These are phyloP conservation scores for Krasilnikovozyma curviuscula DNA, from an alignment of 768 basidiomycete genomes.

Conservation along the genomic window DNA sequence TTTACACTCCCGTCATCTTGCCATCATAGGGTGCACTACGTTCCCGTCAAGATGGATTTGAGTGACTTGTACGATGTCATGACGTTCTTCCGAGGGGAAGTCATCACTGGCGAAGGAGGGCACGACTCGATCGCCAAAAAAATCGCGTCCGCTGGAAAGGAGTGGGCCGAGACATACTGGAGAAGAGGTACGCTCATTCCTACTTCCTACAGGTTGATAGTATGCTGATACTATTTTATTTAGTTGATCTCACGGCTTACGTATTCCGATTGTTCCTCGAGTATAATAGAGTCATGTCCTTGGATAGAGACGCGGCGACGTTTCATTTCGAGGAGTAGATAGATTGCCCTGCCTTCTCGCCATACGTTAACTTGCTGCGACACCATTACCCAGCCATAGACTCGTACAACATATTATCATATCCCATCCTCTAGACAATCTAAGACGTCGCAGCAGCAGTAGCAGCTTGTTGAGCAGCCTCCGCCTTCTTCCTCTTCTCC, in stretches of 20 bases:
- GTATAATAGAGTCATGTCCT: conserved; percentile 7
- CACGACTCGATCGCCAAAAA: conserved; percentile 27
- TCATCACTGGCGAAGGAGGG: conserved; percentile 14
- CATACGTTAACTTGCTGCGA: too few relatives aligned
- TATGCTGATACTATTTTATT: neutral
- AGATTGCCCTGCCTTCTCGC: too few relatives aligned
- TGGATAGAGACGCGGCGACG: conserved; percentile 11
- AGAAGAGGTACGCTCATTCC: conserved; percentile 25
- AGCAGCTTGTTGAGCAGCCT: too few relatives aligned
- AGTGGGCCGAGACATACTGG: conserved; percentile 27
- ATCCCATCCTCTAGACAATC: too few relatives aligned
- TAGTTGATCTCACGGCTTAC: conserved; percentile 1
- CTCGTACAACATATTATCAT: too few relatives aligned
- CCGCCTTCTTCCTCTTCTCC: too few relatives aligned
- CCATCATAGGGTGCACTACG: too few relatives aligned
- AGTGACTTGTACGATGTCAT: conserved; percentile 29
- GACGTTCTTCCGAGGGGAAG: conserved; percentile 20
- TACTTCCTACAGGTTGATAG: conserved; percentile 20
- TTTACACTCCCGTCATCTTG: too few relatives aligned
- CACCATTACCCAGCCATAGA: too few relatives aligned
- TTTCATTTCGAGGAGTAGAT: conserved; percentile 11
- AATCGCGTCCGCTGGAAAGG: conserved; percentile 25
- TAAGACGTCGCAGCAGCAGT: too few relatives aligned
- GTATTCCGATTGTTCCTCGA: conserved; percentile 13
- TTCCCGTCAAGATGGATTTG: conserved; percentile 28